Evolutionary conservation across 148 eudicot species (phyloP).

Genomic region (Chenopodium album): DNA sequence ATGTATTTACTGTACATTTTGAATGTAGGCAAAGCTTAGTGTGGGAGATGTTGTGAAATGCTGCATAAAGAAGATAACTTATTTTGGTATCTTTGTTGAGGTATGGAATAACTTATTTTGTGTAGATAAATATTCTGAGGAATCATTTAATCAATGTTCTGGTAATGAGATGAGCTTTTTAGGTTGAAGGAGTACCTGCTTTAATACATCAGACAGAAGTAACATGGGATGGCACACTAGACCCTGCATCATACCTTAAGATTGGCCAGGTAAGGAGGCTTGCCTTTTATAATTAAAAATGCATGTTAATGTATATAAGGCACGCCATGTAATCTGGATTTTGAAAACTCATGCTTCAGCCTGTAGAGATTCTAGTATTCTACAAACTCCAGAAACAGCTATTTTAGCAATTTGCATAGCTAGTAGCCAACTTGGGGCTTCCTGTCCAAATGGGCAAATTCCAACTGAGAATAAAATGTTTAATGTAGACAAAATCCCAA

Average conservation of each 20-base stretch:
- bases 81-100: constrained; percentile 92
- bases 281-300: background rate
- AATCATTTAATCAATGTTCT: background rate
- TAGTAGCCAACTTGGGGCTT: background rate
- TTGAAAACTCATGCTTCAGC: background rate
- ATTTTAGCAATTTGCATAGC: background rate
- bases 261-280: constrained; percentile 68
- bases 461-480: background rate
- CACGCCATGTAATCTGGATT: background rate
- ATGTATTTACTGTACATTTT: background rate
- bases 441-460: background rate
- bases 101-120: constrained; percentile 31
- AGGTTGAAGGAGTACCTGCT: constrained; percentile 97
- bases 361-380: too few species aligned
- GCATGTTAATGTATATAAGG: background rate
- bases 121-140: background rate
- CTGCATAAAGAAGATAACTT: constrained; percentile 76
- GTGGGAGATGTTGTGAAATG: constrained; percentile 90
- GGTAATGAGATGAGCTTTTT: constrained; percentile 21
- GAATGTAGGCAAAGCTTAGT: constrained; percentile 66
- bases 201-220: constrained; percentile 91
- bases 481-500: background rate
- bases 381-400: background rate
- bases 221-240: constrained; percentile 84
- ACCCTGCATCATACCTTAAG: constrained; percentile 73